Conservation (phyloP, 805 yeast species). For the Candida krabiensis region DNA sequence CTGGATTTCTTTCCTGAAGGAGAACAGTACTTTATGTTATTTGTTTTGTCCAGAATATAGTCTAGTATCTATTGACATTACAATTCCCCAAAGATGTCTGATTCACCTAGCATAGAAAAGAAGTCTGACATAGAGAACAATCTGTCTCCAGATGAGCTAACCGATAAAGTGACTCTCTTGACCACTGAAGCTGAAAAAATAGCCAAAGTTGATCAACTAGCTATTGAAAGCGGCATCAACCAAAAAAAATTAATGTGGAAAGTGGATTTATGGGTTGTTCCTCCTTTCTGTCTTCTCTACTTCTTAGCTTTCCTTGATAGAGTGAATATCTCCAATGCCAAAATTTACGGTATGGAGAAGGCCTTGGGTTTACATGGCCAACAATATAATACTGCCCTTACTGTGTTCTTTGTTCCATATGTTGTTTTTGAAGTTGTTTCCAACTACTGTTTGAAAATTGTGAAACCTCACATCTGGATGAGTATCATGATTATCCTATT, state of each 20-base stretch:
- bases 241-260: conserved; percentile 60
- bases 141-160: conserved; percentile 8
- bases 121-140: conserved; percentile 17
- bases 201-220: conserved; percentile 36
- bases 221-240: conserved; percentile 48
- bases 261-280: conserved; percentile 67
- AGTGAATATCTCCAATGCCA: conserved; percentile 81
- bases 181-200: conserved; percentile 25
- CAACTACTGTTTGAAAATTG: conserved; percentile 56
- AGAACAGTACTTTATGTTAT: too few relatives aligned
- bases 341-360: conserved; percentile 62
- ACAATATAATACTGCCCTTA: conserved; percentile 64
- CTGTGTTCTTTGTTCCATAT: conserved; percentile 73
- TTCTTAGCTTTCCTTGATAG: conserved; percentile 78
- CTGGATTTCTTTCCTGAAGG: too few relatives aligned
- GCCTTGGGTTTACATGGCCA: conserved; percentile 56
- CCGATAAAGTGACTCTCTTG: conserved; percentile 9
- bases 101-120: conserved; percentile 20
- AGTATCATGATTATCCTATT: conserved; percentile 58
- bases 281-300: conserved; percentile 74
- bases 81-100: conserved; percentile 13
- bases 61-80: background rate
- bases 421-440: conserved; percentile 63
- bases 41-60: background rate
- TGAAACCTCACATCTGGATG: conserved; percentile 67